These are phyloP conservation scores for Botrytis squamosa DNA, from an alignment of 2,329 filamentous ascomycete species.

Conservation along the genomic window DNA sequence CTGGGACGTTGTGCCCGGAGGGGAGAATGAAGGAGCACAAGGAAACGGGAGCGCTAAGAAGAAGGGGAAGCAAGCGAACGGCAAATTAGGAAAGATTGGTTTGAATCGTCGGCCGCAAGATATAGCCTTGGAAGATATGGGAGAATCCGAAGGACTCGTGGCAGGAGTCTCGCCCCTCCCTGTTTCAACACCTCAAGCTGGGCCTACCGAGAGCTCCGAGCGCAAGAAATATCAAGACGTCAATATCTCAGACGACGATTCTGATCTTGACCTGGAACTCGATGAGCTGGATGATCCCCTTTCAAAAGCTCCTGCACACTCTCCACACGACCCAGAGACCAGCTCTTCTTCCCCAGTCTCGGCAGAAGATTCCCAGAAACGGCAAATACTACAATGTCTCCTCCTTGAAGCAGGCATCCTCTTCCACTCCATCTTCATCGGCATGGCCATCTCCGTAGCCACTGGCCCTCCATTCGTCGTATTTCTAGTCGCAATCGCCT, in stretches of 20 bases:
- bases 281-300: slow-evolving; percentile 36
- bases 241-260: slow-evolving; percentile 35
- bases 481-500: slow-evolving; percentile 75
- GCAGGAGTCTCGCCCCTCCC: slow-evolving; percentile 58
- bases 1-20: slow-evolving; percentile 34
- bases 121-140: slow-evolving; percentile 53
- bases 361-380: slow-evolving; percentile 57
- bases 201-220: slow-evolving; percentile 23
- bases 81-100: slow-evolving; percentile 34
- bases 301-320: slow-evolving; percentile 4
- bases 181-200: slow-evolving; percentile 48
- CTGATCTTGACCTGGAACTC: slow-evolving; percentile 61
- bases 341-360: slow-evolving; percentile 36
- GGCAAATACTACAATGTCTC: slow-evolving; percentile 72
- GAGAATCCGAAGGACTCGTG: slow-evolving; percentile 55
- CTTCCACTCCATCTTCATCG: slow-evolving; percentile 83
- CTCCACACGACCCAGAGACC: slow-evolving; percentile 31
- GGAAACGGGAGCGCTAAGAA: slow-evolving; percentile 26
- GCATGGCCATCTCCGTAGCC: slow-evolving; percentile 80
- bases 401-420: slow-evolving; percentile 80
- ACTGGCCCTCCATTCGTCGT: slow-evolving; percentile 78
- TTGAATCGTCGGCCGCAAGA: slow-evolving; percentile 46
- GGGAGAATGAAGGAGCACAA: slow-evolving; percentile 46
- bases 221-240: slow-evolving; percentile 38
- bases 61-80: slow-evolving; percentile 32